Evolutionary conservation across 1,139 yeast genomes (phyloP).

Genomic region (Suhomyces ambrosiae): DNA sequence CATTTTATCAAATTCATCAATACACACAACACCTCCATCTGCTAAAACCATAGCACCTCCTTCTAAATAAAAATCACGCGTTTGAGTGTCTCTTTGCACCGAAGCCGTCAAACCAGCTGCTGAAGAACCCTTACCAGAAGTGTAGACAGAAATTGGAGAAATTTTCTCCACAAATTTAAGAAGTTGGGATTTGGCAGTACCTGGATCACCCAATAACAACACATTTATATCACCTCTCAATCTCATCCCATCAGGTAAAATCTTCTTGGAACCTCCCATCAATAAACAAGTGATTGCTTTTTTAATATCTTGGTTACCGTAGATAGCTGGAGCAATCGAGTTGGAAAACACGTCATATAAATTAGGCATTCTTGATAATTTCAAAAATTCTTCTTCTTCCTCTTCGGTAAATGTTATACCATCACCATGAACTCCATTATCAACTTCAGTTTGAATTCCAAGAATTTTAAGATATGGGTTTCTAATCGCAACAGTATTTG

Average conservation of each 20-base stretch:
- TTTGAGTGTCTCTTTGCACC: constrained; percentile 86
- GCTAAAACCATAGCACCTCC: constrained; percentile 99
- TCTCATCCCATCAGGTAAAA: constrained; percentile 94
- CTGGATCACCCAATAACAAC: constrained; percentile 93
- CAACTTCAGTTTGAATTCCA: constrained; percentile 84
- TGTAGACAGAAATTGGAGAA: constrained; percentile 91
- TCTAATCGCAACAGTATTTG: constrained; percentile 78
- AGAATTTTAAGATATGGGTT: constrained; percentile 87
- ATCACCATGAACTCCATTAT: constrained; percentile 63
- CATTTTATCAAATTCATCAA: constrained; percentile 99
- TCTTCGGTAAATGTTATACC: constrained; percentile 81
- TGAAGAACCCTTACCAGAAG: constrained; percentile 98
- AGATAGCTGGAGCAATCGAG: constrained; percentile 95
- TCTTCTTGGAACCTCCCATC: constrained; percentile 92
- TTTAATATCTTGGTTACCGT: constrained; percentile 90
- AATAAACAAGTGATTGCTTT: constrained; percentile 89
- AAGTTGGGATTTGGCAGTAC: constrained; percentile 96
- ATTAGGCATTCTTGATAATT: constrained; percentile 78
- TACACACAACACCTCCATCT: constrained; percentile 98
- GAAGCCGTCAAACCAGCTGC: constrained; percentile 99
- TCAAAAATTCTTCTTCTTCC: constrained; percentile 89
- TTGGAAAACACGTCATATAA: constrained; percentile 81
- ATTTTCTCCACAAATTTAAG: constrained; percentile 93
- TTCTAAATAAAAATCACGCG: constrained; percentile 91
- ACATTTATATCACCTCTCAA: constrained; percentile 97